Evolutionary conservation across 78 protist genomes (phyloP).

Genomic region (Dictyostelium brefeldianum): DNA sequence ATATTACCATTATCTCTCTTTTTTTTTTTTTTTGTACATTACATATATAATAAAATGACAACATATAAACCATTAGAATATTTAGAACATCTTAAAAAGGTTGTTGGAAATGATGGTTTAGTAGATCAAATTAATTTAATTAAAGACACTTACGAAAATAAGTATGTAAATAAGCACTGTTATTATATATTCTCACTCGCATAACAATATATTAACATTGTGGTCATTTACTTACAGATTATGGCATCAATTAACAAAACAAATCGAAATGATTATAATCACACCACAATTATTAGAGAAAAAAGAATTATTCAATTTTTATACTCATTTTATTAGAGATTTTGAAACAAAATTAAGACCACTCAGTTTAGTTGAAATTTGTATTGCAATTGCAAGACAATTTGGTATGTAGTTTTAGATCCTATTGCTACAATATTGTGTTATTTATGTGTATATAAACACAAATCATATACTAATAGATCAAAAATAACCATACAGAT

Average conservation of each 20-base stretch:
- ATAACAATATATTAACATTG: background rate
- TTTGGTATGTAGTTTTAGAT: background rate
- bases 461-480: too few species aligned
- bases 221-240: constrained; percentile 20
- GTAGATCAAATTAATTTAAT: constrained; percentile 12
- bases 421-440: too few species aligned
- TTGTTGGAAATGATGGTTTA: constrained; percentile 2
- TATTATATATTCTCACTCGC: background rate
- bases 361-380: constrained; percentile 74
- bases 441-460: background rate
- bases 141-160: constrained; percentile 48
- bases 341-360: constrained; percentile 84
- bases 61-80: constrained; percentile 53
- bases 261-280: constrained; percentile 32
- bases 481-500: background rate
- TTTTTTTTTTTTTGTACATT: constrained; percentile 20
- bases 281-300: constrained; percentile 46
- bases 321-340: constrained; percentile 78
- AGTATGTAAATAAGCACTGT: too few species aligned
- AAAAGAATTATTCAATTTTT: constrained; percentile 63
- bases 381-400: constrained; percentile 63
- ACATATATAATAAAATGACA: constrained; percentile 19
- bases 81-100: constrained; percentile 41
- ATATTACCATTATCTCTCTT: background rate
- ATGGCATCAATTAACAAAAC: constrained; percentile 82